These are phyloP conservation scores for Candida incommunis DNA, from an alignment of 805 yeast genomes.

Conservation along the genomic window DNA sequence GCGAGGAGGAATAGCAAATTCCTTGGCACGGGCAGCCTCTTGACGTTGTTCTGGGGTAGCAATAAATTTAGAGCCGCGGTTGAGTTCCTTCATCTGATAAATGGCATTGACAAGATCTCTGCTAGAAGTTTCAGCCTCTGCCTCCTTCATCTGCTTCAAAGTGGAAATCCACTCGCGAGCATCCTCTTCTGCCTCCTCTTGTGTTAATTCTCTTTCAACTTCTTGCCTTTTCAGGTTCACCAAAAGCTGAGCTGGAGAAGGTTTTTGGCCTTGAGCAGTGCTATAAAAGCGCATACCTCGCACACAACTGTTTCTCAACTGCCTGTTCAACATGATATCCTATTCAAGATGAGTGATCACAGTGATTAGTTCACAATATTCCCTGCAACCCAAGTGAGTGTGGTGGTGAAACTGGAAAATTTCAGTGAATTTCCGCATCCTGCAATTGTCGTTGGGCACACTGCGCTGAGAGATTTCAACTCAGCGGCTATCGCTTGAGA, in stretches of 20 bases:
- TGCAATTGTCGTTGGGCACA: too few relatives aligned
- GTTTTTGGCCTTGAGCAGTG: background rate
- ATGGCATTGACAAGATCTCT: slow-evolving; percentile 7
- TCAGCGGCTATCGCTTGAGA: too few relatives aligned
- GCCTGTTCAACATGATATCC: too few relatives aligned
- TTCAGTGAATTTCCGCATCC: too few relatives aligned
- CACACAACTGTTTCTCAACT: too few relatives aligned
- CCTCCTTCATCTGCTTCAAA: slow-evolving; percentile 22
- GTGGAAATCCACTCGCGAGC: slow-evolving; percentile 30
- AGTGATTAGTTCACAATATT: too few relatives aligned
- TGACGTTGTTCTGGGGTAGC: slow-evolving; percentile 54
- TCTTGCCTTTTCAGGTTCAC: background rate
- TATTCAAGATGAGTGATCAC: too few relatives aligned
- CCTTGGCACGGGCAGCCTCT: slow-evolving; percentile 37
- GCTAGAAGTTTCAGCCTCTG: slow-evolving; percentile 8
- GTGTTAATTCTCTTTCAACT: slow-evolving; percentile 1
- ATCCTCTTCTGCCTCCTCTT: slow-evolving; percentile 22
- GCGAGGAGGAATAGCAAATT: slow-evolving; percentile 42
- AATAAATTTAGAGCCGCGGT: slow-evolving; percentile 6
- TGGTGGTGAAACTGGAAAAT: too few relatives aligned
- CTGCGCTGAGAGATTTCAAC: too few relatives aligned
- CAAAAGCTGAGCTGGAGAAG: background rate
- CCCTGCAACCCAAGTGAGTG: too few relatives aligned
- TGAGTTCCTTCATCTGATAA: slow-evolving; percentile 4
- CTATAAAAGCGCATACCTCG: too few relatives aligned